phyloP scores from a whole-genome alignment of 768 basidiomycete genomes.

The Rhodotorula babjevae region DNA sequence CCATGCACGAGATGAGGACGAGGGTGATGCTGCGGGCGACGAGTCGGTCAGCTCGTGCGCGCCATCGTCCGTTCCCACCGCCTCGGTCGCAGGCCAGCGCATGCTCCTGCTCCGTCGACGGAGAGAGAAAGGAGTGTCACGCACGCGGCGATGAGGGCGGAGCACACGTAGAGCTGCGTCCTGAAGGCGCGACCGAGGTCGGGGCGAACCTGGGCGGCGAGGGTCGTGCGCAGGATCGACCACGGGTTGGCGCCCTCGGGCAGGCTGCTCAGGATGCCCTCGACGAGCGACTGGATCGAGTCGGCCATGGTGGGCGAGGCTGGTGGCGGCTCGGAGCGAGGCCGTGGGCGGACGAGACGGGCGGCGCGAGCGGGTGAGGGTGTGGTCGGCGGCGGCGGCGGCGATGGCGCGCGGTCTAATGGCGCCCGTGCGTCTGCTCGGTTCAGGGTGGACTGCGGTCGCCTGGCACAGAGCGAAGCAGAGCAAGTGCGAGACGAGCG shows the following conservation, averaged over 20 bases:
- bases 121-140: neutral
- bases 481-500: too few species aligned
- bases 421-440: too few species aligned
- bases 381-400: too few species aligned
- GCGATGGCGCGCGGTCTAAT: too few species aligned
- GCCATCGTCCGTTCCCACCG: too few species aligned
- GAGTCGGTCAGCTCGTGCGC: neutral
- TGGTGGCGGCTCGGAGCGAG: too few species aligned
- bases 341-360: too few species aligned
- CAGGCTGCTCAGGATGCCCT: neutral
- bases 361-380: too few species aligned
- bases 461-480: too few species aligned
- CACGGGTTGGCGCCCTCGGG: neutral
- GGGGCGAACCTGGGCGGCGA: neutral
- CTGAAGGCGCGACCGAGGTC: neutral
- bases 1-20: conserved; percentile 5
- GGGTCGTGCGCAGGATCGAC: neutral
- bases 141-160: conserved; percentile 1
- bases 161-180: conserved; percentile 10
- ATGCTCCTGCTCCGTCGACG: too few species aligned
- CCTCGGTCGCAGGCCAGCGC: too few species aligned
- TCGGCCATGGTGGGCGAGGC: neutral
- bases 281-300: neutral
- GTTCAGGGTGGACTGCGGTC: too few species aligned
- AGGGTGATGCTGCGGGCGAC: neutral